Base-by-base conservation (phyloP, 352 stramenopile genomes). In the Plasmopara muralis region DNA sequence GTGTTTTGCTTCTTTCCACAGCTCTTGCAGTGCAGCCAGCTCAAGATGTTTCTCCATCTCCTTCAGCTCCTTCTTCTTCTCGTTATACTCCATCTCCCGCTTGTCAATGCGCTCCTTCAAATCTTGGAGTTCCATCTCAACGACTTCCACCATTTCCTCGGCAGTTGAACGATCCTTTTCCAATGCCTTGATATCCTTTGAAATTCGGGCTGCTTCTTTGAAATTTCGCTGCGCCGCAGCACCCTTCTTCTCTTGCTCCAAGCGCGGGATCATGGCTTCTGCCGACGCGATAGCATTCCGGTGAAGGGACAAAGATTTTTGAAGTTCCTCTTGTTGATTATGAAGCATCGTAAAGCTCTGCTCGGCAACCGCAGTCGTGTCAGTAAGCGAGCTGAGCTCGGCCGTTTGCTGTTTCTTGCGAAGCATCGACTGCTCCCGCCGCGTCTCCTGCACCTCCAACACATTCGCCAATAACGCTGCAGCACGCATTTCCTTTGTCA, bases 151-250 rank as follows among this genome's bases (percentile, higher is more conserved):
- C 74, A 83, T 87, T 38, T 91, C 83, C 55, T 93, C 83, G 0
- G 83, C 83, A 0, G 70, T 85, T 12, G 66, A 64, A 20, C 82
- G 76, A 62, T 93, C 83, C 43, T 93, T 93, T 60, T 93, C 83
- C 4, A 93, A 47, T 14, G 76, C 74, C 64, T 93, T 93, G 49
- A 93, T 90, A 42, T 91, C 83, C 50, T 93, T 91, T 4, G 83
- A 91, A 16, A 93, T 85, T 15, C 80, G 67, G 2, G 83, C 83
- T 6, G 83, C 83, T 35, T 93, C 83, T 56, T 93, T 91, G 53
- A 93, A 93, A 57, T 93, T 90, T n/a, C 83, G 74, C 45, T 89
- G 72, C 10, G 80, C 59, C 30, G 80, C 83, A 20, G 83, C 77
- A 0, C 64, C 57, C 53, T 91, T 89, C 60, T 93, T 93, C 43